Base-by-base conservation (phyloP, 208 protist genomes). In the Tetramitus jugosus region DNA sequence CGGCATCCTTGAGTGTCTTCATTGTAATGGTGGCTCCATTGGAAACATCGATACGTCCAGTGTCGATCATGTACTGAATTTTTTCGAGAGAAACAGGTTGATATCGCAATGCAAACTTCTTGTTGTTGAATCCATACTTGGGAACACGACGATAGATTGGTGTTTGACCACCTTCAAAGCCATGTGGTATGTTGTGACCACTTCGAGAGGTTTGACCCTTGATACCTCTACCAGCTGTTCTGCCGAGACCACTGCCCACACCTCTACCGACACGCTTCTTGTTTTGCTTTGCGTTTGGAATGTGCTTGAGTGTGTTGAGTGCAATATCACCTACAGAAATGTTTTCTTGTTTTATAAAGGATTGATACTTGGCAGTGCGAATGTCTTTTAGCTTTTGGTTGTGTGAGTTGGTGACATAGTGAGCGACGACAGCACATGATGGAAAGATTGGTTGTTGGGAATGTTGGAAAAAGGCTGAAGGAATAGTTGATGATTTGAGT, bases 231-330 rank as follows among this genome's bases (percentile, higher is more conserved):
- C 62, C 62, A 6, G 35, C n/a, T 17, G 33, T 43, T 33, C 23
- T 33, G 31, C 42, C 42, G 29, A 4, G 3, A 7, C n/a, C n/a
- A 62, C 40, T 53, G 33, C 67, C 67, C 46, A 23, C 7, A 74
- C 67, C 67, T 74, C 67, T 74, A 53, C 67, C 67, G 7, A 74
- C n/a, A 53, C 67, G 46, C 53, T 39, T 74, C n/a, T 53, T 74
- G 14, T 53, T 53, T 35, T 74, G 46, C 20, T 42, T 20, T 45
- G 67, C 14, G 8, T 1, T 23, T 39, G 67, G 42, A 33, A 39
- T 62, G 17, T 62, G 29, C 20, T 49, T 53, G 1, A 74, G 39
- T 23, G 39, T 74, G 0, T 35, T 74, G 2, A 74, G 26, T 13
- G 42, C 17, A 56, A 74, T 74, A 53, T 74, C 67, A 37, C 53